These are phyloP conservation scores for Pichia sp. DNA, from an alignment of 1,139 yeast genomes.

Conservation along the genomic window DNA sequence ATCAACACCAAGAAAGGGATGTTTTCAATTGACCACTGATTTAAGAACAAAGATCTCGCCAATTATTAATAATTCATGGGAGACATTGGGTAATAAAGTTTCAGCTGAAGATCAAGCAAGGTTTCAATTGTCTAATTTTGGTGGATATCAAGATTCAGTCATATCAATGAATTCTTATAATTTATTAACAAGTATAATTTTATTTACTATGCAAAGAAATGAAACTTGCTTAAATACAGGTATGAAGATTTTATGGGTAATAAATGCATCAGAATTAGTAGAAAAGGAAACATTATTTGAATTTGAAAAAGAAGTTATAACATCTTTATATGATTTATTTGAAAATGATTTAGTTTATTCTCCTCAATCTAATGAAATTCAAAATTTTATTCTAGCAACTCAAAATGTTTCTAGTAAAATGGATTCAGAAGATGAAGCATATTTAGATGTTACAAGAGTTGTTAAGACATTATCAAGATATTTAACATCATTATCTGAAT, in stretches of 20 bases:
- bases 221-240: conserved; percentile 58
- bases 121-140: conserved; percentile 57
- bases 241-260: conserved; percentile 64
- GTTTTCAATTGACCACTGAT: conserved; percentile 57
- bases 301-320: conserved; percentile 56
- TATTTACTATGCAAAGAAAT: conserved; percentile 66
- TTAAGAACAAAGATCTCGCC: conserved; percentile 56
- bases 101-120: conserved; percentile 51
- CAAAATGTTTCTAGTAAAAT: conserved; percentile 40
- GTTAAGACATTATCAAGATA: conserved; percentile 58
- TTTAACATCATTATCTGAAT: conserved; percentile 59
- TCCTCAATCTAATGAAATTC: conserved; percentile 53
- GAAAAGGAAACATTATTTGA: conserved; percentile 45
- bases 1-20: conserved; percentile 68
- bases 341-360: conserved; percentile 44
- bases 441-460: conserved; percentile 44
- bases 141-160: conserved; percentile 70
- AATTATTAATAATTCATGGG: conserved; percentile 63
- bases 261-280: conserved; percentile 61
- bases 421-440: conserved; percentile 66
- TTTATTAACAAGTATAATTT: conserved; percentile 58
- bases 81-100: conserved; percentile 64
- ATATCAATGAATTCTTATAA: conserved; percentile 47
- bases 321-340: conserved; percentile 62
- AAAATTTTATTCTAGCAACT: conserved; percentile 45